A percentile compares a stretch with the other conserved stretches of the same genome.
Conservation (phyloP, 192 early-diverging fungal species). For the Mortierella claussenii region DNA sequence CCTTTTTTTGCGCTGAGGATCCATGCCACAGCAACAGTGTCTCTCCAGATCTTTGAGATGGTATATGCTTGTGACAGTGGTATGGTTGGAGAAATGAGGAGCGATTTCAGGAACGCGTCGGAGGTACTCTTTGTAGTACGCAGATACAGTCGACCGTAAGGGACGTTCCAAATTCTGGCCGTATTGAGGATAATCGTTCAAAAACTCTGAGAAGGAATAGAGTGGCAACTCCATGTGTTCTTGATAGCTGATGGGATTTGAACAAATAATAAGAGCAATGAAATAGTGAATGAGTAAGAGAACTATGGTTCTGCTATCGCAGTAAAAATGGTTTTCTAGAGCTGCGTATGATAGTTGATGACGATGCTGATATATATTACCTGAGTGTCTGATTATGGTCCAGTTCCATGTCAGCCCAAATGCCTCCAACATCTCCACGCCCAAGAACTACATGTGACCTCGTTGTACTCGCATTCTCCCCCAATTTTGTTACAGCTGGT, state of each 20-base stretch:
- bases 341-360: no score
- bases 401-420: conserved; percentile 46
- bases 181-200: conserved; percentile 29
- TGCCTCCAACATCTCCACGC: conserved; percentile 38
- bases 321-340: not conserved
- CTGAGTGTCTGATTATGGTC: conserved; percentile 50
- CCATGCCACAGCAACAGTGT: conserved; percentile 43
- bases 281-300: not conserved
- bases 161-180: conserved; percentile 29
- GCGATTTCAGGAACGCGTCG: conserved; percentile 19
- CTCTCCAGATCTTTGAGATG: conserved; percentile 39
- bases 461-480: conserved; percentile 11
- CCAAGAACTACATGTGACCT: conserved; percentile 44
- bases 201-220: conserved; percentile 38
- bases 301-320: not conserved
- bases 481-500: not conserved
- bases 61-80: conserved; percentile 34
- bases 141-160: conserved; percentile 39
- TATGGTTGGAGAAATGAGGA: conserved; percentile 38
- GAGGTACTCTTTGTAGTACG: conserved; percentile 43
- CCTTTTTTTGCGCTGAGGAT: conserved; percentile 1
- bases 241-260: conserved; percentile 17
- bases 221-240: conserved; percentile 51
- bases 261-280: not conserved
- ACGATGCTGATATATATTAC: conserved; percentile 9